Conservation (phyloP, 2,329 filamentous ascomycete genomes). For the Calcarisporium arbuscula region DNA sequence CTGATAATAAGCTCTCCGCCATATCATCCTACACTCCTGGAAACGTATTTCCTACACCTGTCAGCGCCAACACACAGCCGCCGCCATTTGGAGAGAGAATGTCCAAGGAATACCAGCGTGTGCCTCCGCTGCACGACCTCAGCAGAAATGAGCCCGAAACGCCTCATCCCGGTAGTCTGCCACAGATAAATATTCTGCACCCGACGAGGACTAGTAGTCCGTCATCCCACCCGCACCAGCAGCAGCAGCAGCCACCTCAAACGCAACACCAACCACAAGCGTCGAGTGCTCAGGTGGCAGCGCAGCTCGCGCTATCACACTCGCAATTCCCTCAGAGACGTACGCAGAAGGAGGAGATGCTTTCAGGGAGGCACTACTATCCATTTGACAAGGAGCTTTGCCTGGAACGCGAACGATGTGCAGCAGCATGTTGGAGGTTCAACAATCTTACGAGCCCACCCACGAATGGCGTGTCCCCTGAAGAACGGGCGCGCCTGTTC, state of each 20-base stretch:
- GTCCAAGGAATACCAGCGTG: slow-evolving; percentile 54
- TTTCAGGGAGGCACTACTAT: slow-evolving; percentile 70
- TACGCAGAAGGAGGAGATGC: slow-evolving; percentile 87
- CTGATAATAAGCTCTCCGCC: slow-evolving; percentile 57
- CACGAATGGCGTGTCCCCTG: slow-evolving; percentile 60
- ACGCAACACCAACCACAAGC: slow-evolving; percentile 29
- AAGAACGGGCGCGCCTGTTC: slow-evolving; percentile 65
- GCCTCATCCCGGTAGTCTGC: slow-evolving; percentile 44
- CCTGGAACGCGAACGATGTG: slow-evolving; percentile 79
- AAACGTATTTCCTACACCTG: slow-evolving; percentile 55
- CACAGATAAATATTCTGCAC: slow-evolving; percentile 52
- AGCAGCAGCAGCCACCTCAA: slow-evolving; percentile 28
- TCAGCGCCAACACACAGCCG: slow-evolving; percentile 48
- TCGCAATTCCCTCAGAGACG: slow-evolving; percentile 41
- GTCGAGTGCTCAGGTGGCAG: slow-evolving; percentile 47
- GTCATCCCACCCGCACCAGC: slow-evolving; percentile 28
- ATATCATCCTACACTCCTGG: slow-evolving; percentile 47
- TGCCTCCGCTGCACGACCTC: slow-evolving; percentile 55
- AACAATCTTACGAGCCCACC: slow-evolving; percentile 73
- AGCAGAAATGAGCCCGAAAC: slow-evolving; percentile 50
- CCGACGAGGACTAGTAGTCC: slow-evolving; percentile 44
- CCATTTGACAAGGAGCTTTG: slow-evolving; percentile 73
- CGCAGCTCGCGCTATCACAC: slow-evolving; percentile 53
- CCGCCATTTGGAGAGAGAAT: slow-evolving; percentile 41
- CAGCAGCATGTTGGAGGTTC: slow-evolving; percentile 73